Evolutionary conservation across 257 asterid genomes (phyloP).

Genomic region (Solanum arcanum): DNA sequence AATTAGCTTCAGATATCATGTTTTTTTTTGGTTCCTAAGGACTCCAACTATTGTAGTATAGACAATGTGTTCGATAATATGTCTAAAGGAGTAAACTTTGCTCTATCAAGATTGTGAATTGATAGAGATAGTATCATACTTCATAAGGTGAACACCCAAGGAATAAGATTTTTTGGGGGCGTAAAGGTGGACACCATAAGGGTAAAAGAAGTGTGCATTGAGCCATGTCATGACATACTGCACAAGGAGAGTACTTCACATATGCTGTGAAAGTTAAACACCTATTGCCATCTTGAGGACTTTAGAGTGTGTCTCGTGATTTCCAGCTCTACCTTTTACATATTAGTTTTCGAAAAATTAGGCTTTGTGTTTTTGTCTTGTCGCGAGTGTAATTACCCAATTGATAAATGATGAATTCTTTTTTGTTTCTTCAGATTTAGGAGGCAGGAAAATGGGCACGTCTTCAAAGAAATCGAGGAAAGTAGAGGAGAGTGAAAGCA

Average conservation of each 20-base stretch:
- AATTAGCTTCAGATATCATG: background rate
- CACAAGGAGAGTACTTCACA: background rate
- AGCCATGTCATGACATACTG: background rate
- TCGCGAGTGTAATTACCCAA: background rate
- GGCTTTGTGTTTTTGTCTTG: background rate
- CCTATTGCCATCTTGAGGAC: background rate
- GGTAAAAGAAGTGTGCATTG: background rate
- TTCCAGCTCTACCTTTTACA: background rate
- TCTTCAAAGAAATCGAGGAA: constrained; percentile 11
- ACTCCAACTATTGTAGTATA: background rate
- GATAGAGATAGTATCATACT: background rate
- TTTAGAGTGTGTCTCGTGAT: background rate
- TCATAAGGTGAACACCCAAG: background rate
- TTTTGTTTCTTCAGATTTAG: background rate
- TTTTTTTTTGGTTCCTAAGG: background rate
- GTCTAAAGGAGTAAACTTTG: background rate
- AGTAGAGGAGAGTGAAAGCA: constrained; percentile 34
- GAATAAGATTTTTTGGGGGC: background rate
- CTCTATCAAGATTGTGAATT: background rate
- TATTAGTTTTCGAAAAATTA: background rate
- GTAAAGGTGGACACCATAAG: background rate
- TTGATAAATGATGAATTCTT: background rate
- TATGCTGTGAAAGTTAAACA: background rate
- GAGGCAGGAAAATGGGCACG: constrained; percentile 16
- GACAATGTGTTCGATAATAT: background rate